phyloP scores from a whole-genome alignment of 1,284 basidiomycete species.

The Melampsora americana region DNA sequence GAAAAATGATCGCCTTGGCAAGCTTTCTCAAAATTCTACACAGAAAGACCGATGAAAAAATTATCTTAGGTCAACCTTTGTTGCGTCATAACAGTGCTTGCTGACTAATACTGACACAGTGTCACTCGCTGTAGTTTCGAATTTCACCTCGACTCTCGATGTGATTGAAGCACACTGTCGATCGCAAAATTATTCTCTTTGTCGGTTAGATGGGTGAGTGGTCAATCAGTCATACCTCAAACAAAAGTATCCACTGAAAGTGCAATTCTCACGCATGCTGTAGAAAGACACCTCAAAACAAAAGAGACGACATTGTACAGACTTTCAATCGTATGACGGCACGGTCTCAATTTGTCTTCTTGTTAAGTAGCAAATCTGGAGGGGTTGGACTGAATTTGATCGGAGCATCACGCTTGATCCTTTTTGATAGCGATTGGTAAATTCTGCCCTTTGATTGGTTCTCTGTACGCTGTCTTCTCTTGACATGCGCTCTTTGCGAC shows the following conservation, averaged over 20 bases:
- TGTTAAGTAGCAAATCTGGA: constrained; percentile 91
- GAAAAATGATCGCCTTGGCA: constrained; percentile 69
- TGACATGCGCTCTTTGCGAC: neutral
- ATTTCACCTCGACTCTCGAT: constrained; percentile 71
- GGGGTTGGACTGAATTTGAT: constrained; percentile 85
- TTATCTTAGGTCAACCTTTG: constrained; percentile 67
- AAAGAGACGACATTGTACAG: constrained; percentile 78
- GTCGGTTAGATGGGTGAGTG: constrained; percentile 74
- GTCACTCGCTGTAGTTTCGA: constrained; percentile 44
- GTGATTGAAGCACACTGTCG: constrained; percentile 82
- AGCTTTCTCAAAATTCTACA: constrained; percentile 66
- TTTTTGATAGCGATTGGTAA: constrained; percentile 82
- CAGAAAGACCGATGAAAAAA: constrained; percentile 80
- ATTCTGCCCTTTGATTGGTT: neutral
- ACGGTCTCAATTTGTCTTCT: constrained; percentile 66
- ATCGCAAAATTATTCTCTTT: constrained; percentile 70
- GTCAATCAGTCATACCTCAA: constrained; percentile 47
- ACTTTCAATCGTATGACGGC: constrained; percentile 62
- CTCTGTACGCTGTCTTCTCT: neutral
- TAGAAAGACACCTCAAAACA: constrained; percentile 72
- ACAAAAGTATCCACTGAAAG: constrained; percentile 50
- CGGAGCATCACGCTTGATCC: constrained; percentile 61
- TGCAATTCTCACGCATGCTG: constrained; percentile 16
- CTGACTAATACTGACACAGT: neutral
- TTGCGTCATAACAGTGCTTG: neutral